These are phyloP conservation scores for Wickerhamiella domercqiae DNA, from an alignment of 805 yeast genomes.

Conservation along the genomic window DNA sequence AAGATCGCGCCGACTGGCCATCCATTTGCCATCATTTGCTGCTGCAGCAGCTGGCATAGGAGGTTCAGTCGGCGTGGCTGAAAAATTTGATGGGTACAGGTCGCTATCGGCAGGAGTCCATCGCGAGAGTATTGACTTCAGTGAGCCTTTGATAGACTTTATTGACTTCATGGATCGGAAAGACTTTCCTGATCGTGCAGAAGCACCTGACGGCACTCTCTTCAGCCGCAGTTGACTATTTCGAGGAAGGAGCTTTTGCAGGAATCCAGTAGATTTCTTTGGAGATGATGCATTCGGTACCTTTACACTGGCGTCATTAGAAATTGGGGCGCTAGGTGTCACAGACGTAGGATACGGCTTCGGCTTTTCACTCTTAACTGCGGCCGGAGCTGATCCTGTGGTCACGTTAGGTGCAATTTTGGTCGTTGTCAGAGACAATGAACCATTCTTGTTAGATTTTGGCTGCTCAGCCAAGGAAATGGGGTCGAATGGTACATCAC, in stretches of 20 bases:
- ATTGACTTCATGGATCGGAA: conserved; percentile 5
- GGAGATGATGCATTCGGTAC: background rate
- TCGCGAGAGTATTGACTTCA: conserved; percentile 2
- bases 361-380: conserved; percentile 1
- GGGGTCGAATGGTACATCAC: conserved; percentile 18
- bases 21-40: conserved; percentile 26
- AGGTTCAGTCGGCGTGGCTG: background rate
- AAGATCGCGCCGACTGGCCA: conserved; percentile 42
- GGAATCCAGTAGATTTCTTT: conserved; percentile 3
- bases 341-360: background rate
- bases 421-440: background rate
- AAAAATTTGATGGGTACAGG: conserved; percentile 10
- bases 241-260: conserved; percentile 13
- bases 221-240: conserved; percentile 8
- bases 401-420: conserved; percentile 1
- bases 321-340: background rate
- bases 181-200: conserved; percentile 6
- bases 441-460: background rate
- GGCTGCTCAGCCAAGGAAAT: conserved; percentile 5
- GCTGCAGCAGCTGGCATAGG: conserved; percentile 5
- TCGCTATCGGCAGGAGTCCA: conserved; percentile 11
- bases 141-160: conserved; percentile 12
- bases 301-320: background rate
- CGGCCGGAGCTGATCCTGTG: background rate
- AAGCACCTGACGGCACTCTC: conserved; percentile 9